phyloP scores from a whole-genome alignment of 176 grass and related monocot species.

The Oropetium thomaeum region DNA sequence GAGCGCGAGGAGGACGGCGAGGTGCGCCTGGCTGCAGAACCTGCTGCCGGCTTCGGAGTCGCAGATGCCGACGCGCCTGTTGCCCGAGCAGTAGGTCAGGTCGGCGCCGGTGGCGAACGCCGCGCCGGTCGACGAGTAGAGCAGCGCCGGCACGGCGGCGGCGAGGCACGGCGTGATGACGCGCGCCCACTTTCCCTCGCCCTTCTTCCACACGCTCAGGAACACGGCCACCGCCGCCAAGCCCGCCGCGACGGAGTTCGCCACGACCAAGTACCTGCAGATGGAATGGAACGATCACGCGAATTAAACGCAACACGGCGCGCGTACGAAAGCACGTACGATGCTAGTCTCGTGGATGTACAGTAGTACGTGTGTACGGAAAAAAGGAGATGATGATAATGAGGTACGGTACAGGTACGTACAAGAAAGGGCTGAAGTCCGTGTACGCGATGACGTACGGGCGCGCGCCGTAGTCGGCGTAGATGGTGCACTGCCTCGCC shows the following conservation, averaged over 20 bases:
- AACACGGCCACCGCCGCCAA: constrained; percentile 34
- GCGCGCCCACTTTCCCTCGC: not conserved
- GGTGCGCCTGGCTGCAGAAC: constrained; percentile 45
- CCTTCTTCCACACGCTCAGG: constrained; percentile 47
- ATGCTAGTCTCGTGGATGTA: too few relatives aligned
- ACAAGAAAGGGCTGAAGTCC: constrained; percentile 31
- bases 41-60: not conserved
- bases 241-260: constrained; percentile 24
- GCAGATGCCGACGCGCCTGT: constrained; percentile 37
- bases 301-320: too few relatives aligned
- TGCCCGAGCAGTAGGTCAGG: constrained; percentile 35
- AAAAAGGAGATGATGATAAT: too few relatives aligned
- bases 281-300: too few relatives aligned
- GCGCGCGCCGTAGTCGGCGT: constrained; percentile 8
- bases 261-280: constrained; percentile 37
- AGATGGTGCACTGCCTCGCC: constrained; percentile 41
- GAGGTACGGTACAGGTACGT: too few relatives aligned
- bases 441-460: constrained; percentile 36
- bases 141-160: constrained; percentile 31
- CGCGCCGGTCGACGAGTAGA: constrained; percentile 40
- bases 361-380: too few relatives aligned
- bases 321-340: too few relatives aligned
- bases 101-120: constrained; percentile 21
- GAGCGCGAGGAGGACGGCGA: constrained; percentile 32
- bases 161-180: constrained; percentile 27